Base-by-base conservation (phyloP, 2,329 filamentous ascomycete genomes). In the Teratosphaeria nubilosa region DNA sequence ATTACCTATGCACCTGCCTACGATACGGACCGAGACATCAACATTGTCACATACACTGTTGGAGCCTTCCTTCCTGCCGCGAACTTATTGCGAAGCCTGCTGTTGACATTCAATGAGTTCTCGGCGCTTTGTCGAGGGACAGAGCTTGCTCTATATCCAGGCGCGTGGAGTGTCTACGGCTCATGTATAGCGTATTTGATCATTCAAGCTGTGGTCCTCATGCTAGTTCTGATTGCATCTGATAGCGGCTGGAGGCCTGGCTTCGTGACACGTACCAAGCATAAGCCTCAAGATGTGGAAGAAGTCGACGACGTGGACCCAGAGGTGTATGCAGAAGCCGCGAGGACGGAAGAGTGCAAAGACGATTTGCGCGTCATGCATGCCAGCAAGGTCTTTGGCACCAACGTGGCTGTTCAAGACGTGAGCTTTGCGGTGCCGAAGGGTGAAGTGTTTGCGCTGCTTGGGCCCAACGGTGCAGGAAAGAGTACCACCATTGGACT, bases 401-500 rank as follows among this genome's bases (percentile, higher is more conserved):
- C 80, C 61, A 86, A 87, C 64, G 84, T 85, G 0, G 91, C 90
- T 2, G 90, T 96, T n/a, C 86, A 95, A 65, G 88, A 96, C 66
- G 83, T 70, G 50, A 89, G 87, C 0, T 96, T 96, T 66, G 86
- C 87, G 20, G 86, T 96, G 32, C 82, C 82, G 16, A 84, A 83
- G 54, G 87, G 88, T 54, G 87, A 96, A 70, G 88, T 95, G 0
- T 96, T 95, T 73, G 91, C 91, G 0, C 80, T 96, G 0, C 81
- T 97, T 0, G 91, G 91, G 0, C 91, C 91, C 16, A 64, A 63
- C 32, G 63, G 91, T 25, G 92, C 91, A 1, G 91, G 91, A 58
- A 96, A 96, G 68, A 90, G 86, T 0, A 95, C 91, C 0, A 95
- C 88, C 0, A 95, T 96, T 65, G 90, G 86, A 1, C 78, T 96